Percentiles rank a stretch among this genome's conserved stretches.
Evolutionary conservation across 2,329 filamentous ascomycete genomes (phyloP).

Genomic region (Talaromyces pinophilus): DNA sequence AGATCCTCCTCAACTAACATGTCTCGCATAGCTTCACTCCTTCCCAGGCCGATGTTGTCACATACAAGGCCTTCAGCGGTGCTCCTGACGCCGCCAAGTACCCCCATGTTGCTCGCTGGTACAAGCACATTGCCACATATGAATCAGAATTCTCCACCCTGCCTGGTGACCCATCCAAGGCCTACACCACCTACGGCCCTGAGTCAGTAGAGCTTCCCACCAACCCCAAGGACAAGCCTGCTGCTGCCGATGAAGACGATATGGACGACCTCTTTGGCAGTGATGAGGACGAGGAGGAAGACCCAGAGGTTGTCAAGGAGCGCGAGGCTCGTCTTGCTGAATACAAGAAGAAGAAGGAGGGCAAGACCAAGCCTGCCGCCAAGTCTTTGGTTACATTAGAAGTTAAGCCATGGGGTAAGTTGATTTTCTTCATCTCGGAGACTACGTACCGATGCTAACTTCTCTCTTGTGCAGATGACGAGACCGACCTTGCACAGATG

Average conservation of each 20-base stretch:
- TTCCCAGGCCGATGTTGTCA: conserved; percentile 93
- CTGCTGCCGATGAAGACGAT: conserved; percentile 69
- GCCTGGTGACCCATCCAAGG: conserved; percentile 85
- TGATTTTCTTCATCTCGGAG: conserved; percentile 18
- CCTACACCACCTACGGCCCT: conserved; percentile 87
- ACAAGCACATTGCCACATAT: conserved; percentile 95
- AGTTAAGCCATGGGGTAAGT: conserved; percentile 98
- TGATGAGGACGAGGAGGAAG: conserved; percentile 93
- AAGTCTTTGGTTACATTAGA: conserved; percentile 97
- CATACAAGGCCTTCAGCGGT: conserved; percentile 83
- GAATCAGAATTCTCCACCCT: conserved; percentile 90
- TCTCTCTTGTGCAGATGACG: conserved; percentile 65
- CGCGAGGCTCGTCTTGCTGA: conserved; percentile 88
- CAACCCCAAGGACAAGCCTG: conserved; percentile 83
- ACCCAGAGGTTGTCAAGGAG: conserved; percentile 78
- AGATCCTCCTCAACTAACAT: conserved; percentile 4
- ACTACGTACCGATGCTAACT: conserved; percentile 8
- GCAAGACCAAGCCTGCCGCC: conserved; percentile 78
- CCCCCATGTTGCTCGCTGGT: conserved; percentile 94
- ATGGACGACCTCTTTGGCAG: conserved; percentile 92
- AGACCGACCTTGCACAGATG: conserved; percentile 85
- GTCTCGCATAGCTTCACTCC: conserved; percentile 58
- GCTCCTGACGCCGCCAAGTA: conserved; percentile 80
- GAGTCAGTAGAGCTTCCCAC: conserved; percentile 73
- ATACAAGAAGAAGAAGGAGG: conserved; percentile 95